Evolutionary conservation across 495 filamentous ascomycete genomes (phyloP).

Genomic region (Penicillium bialowiezense): DNA sequence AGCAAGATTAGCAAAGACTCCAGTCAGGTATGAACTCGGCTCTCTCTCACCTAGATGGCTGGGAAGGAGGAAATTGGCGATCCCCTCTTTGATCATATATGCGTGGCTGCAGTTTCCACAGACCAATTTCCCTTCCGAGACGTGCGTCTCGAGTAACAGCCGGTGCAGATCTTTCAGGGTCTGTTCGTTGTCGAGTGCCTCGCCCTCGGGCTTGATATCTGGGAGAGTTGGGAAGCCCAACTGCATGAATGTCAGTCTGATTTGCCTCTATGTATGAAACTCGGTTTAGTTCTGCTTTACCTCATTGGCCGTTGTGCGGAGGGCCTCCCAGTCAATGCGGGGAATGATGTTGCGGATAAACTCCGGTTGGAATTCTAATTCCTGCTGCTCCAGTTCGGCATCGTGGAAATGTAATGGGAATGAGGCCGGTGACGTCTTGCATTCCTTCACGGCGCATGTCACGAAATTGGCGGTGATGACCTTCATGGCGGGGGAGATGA

Average conservation of each 20-base stretch:
- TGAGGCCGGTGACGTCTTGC: conserved; percentile 71
- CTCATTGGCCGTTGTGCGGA: conserved; percentile 73
- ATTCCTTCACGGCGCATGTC: conserved; percentile 90
- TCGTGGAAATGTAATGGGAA: conserved; percentile 91
- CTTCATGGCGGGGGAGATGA: conserved; percentile 58
- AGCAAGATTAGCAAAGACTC: conserved; percentile 1
- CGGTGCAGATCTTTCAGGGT: conserved; percentile 73
- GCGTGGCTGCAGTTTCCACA: conserved; percentile 91
- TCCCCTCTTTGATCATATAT: conserved; percentile 90
- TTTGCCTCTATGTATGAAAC: not conserved
- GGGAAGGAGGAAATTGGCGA: conserved; percentile 92
- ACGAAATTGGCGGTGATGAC: conserved; percentile 95
- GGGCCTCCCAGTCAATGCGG: conserved; percentile 81
- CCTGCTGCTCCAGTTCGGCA: conserved; percentile 80
- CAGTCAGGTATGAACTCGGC: too few relatives aligned
- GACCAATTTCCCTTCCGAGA: conserved; percentile 80
- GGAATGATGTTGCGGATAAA: conserved; percentile 81
- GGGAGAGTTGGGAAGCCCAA: conserved; percentile 81
- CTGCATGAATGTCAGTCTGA: conserved; percentile 36
- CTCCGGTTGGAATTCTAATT: conserved; percentile 71
- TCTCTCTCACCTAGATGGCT: conserved; percentile 80
- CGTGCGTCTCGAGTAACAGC: conserved; percentile 85
- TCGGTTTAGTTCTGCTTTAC: conserved; percentile 38
- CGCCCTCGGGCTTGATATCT: conserved; percentile 57
- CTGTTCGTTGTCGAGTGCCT: conserved; percentile 58